Evolutionary conservation across 352 stramenopile genomes (phyloP).

Genomic region (Sclerospora graminicola): DNA sequence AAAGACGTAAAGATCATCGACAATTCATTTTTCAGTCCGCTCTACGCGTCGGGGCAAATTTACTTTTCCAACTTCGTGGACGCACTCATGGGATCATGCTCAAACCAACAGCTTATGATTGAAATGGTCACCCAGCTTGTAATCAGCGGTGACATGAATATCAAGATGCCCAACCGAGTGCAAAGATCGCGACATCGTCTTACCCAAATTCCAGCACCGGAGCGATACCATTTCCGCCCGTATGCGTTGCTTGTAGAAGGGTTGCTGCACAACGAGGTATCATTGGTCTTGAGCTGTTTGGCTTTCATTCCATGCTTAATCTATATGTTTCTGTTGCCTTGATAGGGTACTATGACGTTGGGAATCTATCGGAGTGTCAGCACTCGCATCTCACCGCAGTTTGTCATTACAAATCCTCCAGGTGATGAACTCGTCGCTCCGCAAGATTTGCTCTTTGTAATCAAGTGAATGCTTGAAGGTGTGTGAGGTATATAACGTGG

Average conservation of each 20-base stretch:
- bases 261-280: conserved; percentile 47
- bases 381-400: conserved; percentile 30
- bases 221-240: conserved; percentile 44
- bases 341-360: conserved; percentile 41
- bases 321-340: conserved; percentile 1
- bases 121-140: conserved; percentile 60
- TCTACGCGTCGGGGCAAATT: conserved; percentile 56
- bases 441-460: conserved; percentile 59
- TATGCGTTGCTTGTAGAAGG: conserved; percentile 49
- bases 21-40: conserved; percentile 37
- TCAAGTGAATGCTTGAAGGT: conserved; percentile 31
- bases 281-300: background rate
- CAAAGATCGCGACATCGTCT: conserved; percentile 31
- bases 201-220: conserved; percentile 40
- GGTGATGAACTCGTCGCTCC: conserved; percentile 45
- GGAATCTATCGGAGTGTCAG: conserved; percentile 39
- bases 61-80: conserved; percentile 71
- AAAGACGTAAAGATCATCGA: conserved; percentile 56
- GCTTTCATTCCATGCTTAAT: too few relatives aligned
- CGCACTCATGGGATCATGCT: conserved; percentile 47
- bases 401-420: conserved; percentile 57
- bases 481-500: too few relatives aligned
- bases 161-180: conserved; percentile 39
- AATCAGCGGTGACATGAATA: conserved; percentile 42
- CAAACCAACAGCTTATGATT: conserved; percentile 47